These are phyloP conservation scores for Trichoderma asperellum DNA, from an alignment of 2,329 filamentous ascomycete species.

Conservation along the genomic window DNA sequence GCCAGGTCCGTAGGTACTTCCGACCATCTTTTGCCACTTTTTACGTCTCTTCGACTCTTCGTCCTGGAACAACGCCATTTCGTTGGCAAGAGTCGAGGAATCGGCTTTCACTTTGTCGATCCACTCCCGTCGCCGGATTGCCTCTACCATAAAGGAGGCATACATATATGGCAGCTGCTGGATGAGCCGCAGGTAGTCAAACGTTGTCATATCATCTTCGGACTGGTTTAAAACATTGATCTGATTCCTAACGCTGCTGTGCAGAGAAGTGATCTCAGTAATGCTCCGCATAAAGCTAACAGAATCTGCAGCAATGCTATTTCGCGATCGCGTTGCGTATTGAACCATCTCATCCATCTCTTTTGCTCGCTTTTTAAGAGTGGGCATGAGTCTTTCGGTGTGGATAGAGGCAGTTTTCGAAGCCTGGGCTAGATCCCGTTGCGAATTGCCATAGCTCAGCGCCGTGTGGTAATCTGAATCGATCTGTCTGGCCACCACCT, in stretches of 20 bases:
- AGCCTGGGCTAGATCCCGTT: conserved; percentile 62
- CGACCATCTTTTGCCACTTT: conserved; percentile 88
- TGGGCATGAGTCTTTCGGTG: conserved; percentile 65
- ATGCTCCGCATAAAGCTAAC: conserved; percentile 80
- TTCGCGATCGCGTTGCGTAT: conserved; percentile 67
- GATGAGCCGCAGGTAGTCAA: conserved; percentile 79
- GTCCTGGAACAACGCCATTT: conserved; percentile 89
- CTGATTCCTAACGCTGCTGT: conserved; percentile 72
- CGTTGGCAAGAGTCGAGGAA: conserved; percentile 84
- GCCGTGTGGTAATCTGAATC: conserved; percentile 82
- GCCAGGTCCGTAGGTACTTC: conserved; percentile 70
- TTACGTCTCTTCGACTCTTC: conserved; percentile 87
- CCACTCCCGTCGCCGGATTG: conserved; percentile 87
- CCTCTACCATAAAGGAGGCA: conserved; percentile 84
- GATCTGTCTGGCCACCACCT: conserved; percentile 84
- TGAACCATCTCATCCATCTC: conserved; percentile 66
- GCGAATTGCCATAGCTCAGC: conserved; percentile 66
- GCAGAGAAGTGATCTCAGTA: conserved; percentile 75
- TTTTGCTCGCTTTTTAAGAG: conserved; percentile 56
- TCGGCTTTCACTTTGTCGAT: conserved; percentile 86
- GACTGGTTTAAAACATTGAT: conserved; percentile 73
- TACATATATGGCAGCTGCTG: conserved; percentile 87
- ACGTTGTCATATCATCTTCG: conserved; percentile 76
- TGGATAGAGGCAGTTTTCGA: conserved; percentile 67
- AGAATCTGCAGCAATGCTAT: conserved; percentile 66